A percentile compares a stretch with the other conserved stretches of the same genome.
phyloP scores from a whole-genome alignment of 352 stramenopile species.

The Stramenopiles sp. region DNA sequence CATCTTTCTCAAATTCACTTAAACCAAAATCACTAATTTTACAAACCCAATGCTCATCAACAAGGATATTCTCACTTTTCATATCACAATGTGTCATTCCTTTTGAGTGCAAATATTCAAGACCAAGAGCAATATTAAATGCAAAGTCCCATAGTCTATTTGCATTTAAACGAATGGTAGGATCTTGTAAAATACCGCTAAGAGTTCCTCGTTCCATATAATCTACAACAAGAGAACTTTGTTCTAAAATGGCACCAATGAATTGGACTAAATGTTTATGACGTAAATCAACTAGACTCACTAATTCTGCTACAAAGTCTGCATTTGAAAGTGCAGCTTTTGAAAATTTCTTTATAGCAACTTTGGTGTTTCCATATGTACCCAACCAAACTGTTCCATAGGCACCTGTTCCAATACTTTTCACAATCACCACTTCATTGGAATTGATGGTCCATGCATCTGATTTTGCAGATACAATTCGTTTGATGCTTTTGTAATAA shows the following conservation, averaged over 20 bases:
- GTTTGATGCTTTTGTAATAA: background rate
- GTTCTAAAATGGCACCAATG: background rate
- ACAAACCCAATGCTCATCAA: background rate
- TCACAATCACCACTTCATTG: background rate
- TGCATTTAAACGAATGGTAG: background rate
- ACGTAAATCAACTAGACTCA: background rate
- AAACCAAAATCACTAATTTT: conserved; percentile 7
- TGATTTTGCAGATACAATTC: background rate
- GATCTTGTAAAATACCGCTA: background rate
- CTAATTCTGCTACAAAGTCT: conserved; percentile 2
- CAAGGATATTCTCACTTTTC: conserved; percentile 4
- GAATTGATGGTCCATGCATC: background rate
- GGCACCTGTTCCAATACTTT: background rate
- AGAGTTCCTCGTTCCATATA: background rate
- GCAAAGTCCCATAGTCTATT: background rate
- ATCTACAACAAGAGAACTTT: background rate
- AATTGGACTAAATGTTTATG: background rate
- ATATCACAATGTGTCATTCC: conserved; percentile 4
- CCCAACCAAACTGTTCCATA: background rate
- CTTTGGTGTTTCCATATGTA: background rate
- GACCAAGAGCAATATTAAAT: conserved; percentile 16
- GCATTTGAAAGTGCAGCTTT: conserved; percentile 1
- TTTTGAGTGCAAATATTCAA: conserved; percentile 5
- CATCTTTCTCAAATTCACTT: background rate
- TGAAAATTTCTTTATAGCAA: background rate